Conservation (phyloP, 192 early-diverging fungal species). For the Mortierella claussenii region DNA sequence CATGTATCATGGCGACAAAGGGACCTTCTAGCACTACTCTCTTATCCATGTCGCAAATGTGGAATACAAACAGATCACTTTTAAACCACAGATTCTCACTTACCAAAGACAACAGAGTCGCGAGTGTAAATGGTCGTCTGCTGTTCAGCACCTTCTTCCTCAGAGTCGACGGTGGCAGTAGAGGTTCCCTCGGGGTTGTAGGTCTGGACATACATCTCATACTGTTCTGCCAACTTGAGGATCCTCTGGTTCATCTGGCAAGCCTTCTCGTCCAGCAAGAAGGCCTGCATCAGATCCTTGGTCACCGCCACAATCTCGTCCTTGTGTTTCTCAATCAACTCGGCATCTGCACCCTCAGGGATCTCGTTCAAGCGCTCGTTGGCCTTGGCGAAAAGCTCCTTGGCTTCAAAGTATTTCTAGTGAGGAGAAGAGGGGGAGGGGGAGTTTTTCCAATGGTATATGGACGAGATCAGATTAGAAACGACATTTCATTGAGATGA, state of each 20-base stretch:
- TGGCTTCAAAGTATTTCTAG: constrained; percentile 65
- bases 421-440: not conserved
- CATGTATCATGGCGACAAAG: no score
- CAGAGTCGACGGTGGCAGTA: constrained; percentile 48
- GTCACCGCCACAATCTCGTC: constrained; percentile 63
- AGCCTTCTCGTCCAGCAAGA: constrained; percentile 70
- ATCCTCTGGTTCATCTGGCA: constrained; percentile 68
- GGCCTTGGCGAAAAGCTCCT: constrained; percentile 61
- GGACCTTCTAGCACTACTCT: no score
- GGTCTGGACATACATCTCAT: constrained; percentile 57
- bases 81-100: no score
- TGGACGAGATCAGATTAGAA: not conserved
- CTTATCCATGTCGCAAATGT: no score
- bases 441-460: no score
- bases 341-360: constrained; percentile 59
- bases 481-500: no score
- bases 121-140: constrained; percentile 52
- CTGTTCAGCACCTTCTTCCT: constrained; percentile 52
- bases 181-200: constrained; percentile 52
- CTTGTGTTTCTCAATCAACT: constrained; percentile 59
- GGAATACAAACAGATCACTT: no score
- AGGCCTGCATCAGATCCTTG: constrained; percentile 65
- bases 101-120: constrained; percentile 53
- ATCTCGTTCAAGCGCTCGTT: constrained; percentile 61
- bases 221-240: constrained; percentile 70